Percentiles rank a stretch among this genome's conserved stretches.
phyloP scores from a whole-genome alignment of 345 rosid genomes.

The Physaria fendleri region DNA sequence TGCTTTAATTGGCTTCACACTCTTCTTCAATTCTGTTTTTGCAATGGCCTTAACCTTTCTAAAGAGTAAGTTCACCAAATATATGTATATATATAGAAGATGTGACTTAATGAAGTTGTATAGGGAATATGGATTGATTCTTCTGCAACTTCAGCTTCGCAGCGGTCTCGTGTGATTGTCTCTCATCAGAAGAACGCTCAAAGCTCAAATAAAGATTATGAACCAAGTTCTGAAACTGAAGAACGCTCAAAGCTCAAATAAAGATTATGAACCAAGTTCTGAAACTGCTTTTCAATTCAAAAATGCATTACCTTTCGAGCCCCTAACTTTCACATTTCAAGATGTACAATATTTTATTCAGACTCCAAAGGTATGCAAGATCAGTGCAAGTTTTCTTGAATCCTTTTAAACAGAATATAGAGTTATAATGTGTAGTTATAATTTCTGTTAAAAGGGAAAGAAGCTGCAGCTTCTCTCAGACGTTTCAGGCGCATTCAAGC shows the following conservation, averaged over 20 bases:
- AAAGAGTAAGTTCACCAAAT: constrained; percentile 36
- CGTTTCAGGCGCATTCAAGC: constrained; percentile 52
- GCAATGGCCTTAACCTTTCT: constrained; percentile 45
- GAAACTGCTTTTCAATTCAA: background rate
- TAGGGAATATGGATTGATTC: background rate
- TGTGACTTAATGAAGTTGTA: background rate
- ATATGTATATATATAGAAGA: background rate
- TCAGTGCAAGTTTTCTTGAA: background rate
- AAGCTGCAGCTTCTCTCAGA: constrained; percentile 51
- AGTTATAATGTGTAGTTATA: constrained; percentile 19
- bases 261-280: background rate
- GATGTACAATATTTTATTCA: constrained; percentile 55
- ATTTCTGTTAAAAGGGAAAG: constrained; percentile 20
- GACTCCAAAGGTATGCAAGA: constrained; percentile 31
- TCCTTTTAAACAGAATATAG: constrained; percentile 30
- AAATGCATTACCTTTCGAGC: constrained; percentile 53
- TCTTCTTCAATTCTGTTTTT: constrained; percentile 51
- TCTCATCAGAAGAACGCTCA: constrained; percentile 3
- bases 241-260: background rate
- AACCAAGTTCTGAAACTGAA: no score
- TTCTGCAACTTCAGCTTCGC: constrained; percentile 4
- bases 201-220: background rate
- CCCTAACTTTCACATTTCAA: constrained; percentile 48
- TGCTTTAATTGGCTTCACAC: constrained; percentile 44
- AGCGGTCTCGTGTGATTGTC: constrained; percentile 14